Base-by-base conservation (phyloP, 352 stramenopile species). In the Pelagophyceae sp. region DNA sequence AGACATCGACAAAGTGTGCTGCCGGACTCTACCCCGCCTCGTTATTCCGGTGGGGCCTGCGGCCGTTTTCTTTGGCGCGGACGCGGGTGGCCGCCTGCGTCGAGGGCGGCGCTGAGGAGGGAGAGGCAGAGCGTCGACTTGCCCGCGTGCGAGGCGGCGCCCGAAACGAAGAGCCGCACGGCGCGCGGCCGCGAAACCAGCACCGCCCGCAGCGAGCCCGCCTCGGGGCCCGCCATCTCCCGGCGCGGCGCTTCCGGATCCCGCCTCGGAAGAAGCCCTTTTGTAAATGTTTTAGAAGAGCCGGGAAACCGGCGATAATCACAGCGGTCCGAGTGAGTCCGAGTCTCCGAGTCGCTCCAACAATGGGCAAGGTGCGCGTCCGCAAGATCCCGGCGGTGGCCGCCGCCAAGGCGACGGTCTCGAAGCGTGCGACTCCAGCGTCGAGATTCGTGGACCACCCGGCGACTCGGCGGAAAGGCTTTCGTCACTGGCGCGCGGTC, bases 71-170 rank as follows among this genome's bases (percentile, higher is more conserved):
- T n/a, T n/a, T n/a, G n/a, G n/a, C n/a, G n/a, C n/a, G n/a, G n/a
- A n/a, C n/a, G n/a, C n/a, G n/a, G 58, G 0, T 25, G 32, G 45
- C 31, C 63, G 2, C 76, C 51, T n/a, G 87, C 87, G 15, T 81
- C 76, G 64, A 94, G 80, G 3, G 94, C 79, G 29, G 87, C 81
- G 0, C 87, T 88, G 5, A 95, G 76, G n/a, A 95, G 80, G 0
- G 88, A 89, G 29, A 95, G 79, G 80, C 89, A 95, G 50, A 90
- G 85, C 1, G 89, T 93, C 0, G 88, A 93, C 77, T 95, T 95
- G 77, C 90, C 90, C 0, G 94, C 89, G 70, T 94, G 89, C 5
- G 88, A 65, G 3, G 60, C 37, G 45, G 75, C 75, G 38, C 75
- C 75, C 1, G 64, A 63, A n/a, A 79, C 75, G 65, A 79, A 79